A percentile compares a stretch with the other conserved stretches of the same genome.
Conservation (phyloP, 345 rosid genomes). For the Murraya paniculata region DNA sequence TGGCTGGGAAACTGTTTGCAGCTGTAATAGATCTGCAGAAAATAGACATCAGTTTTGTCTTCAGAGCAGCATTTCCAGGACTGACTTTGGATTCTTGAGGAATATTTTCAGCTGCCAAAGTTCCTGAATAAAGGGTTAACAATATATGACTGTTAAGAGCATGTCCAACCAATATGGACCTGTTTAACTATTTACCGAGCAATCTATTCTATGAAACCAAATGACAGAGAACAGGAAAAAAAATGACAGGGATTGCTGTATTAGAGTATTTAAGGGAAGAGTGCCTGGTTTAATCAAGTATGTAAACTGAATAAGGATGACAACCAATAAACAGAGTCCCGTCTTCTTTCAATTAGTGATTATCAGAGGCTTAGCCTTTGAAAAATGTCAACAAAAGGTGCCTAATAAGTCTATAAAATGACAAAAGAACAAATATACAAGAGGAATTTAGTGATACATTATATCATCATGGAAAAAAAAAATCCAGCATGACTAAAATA, state of each 20-base stretch:
- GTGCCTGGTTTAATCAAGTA: neutral
- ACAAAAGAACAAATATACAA: neutral
- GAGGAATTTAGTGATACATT: neutral
- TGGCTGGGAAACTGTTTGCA: constrained; percentile 86
- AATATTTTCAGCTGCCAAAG: constrained; percentile 51
- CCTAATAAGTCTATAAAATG: neutral
- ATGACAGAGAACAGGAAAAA: neutral
- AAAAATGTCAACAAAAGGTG: neutral
- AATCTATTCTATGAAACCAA: neutral
- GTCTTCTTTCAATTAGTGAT: neutral
- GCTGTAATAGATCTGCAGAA: constrained; percentile 83
- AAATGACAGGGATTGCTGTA: neutral
- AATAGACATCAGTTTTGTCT: constrained; percentile 65
- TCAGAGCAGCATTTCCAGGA: constrained; percentile 74
- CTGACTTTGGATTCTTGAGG: constrained; percentile 58
- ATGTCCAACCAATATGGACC: neutral
- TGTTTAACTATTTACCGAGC: neutral
- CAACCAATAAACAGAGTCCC: neutral
- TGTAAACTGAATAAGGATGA: neutral
- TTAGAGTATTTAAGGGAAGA: neutral
- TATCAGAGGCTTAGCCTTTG: neutral
- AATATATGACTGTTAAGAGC: neutral
- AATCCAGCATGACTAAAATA: neutral
- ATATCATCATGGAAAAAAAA: neutral
- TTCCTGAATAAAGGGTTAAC: constrained; percentile 47